Evolutionary conservation across 2,329 filamentous ascomycete species (phyloP).

Genomic region (Cercospora sp.): DNA sequence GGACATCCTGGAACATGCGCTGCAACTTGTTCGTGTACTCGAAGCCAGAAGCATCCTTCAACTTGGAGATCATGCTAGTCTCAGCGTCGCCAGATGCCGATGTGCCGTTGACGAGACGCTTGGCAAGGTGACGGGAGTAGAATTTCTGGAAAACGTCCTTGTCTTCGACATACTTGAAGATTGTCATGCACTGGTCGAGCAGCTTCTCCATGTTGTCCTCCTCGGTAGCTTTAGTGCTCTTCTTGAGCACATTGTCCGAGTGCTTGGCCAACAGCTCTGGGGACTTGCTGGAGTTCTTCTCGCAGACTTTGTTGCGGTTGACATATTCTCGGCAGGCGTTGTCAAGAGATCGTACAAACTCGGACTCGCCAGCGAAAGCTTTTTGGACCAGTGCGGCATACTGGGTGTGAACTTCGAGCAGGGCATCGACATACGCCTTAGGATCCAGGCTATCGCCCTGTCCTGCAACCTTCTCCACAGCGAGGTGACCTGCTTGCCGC

Average conservation of each 20-base stretch:
- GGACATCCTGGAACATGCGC: conserved; percentile 99
- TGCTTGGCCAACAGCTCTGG: conserved; percentile 95
- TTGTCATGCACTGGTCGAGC: conserved; percentile 92
- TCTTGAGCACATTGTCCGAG: conserved; percentile 86
- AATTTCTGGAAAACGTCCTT: conserved; percentile 99
- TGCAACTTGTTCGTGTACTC: conserved; percentile 99
- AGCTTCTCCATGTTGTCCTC: conserved; percentile 90
- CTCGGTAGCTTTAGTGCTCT: conserved; percentile 88
- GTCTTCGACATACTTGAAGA: conserved; percentile 99
- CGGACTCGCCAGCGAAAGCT: conserved; percentile 91
- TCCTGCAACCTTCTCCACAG: conserved; percentile 85
- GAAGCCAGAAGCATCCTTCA: conserved; percentile 97
- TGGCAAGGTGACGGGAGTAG: conserved; percentile 94
- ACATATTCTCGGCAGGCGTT: conserved; percentile 98
- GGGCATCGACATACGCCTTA: conserved; percentile 92
- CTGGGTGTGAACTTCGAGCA: conserved; percentile 90
- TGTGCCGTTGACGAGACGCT: conserved; percentile 89
- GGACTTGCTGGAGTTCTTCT: conserved; percentile 87
- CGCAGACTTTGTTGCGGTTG: conserved; percentile 95
- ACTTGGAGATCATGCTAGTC: conserved; percentile 98
- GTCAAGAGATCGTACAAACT: conserved; percentile 93
- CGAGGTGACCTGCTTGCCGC: conserved; percentile 79
- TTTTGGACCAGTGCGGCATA: conserved; percentile 89
- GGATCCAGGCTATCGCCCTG: conserved; percentile 90
- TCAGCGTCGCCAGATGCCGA: conserved; percentile 97